Evolutionary conservation across 768 basidiomycete genomes (phyloP), one percentile per base, ranked within the genome.

Genomic region (Tricholoma hemisulphureum): DNA sequence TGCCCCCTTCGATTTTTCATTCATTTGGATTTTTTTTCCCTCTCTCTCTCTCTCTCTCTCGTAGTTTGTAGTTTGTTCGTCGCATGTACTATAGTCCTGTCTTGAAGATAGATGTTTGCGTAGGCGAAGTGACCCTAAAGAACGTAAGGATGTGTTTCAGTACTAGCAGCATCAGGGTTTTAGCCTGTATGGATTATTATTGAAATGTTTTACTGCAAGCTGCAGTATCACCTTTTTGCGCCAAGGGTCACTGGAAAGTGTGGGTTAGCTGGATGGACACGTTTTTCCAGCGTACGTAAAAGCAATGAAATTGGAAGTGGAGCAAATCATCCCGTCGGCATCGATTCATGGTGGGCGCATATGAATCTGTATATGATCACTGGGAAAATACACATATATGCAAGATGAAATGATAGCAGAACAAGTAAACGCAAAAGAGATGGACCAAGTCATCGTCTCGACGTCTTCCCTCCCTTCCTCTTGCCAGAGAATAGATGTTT

Each of bases 401-500:
- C 35, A 57, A 32, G 31, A 59, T 54, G 49, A 31, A 26, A 66
- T 43, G 61, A 55, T 60, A 58, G 34, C 62, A 61, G 56, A 34
- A 58, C 10, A 54, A 39, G 26, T 37, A 51, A 35, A 51, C 34
- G 58, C 43, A 43, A 16, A 51, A 18, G 50, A 52, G 55, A 60
- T 13, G 32, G 37, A 24, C 20, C 24, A 61, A n/a, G n/a, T 81
- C 73, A 91, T 70, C 89, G 79, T 70, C 92, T 83, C 69, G 83
- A 78, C 46, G 91, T 93, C 77, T 93, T 94, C 65, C 92, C 92
- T 23, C 74, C 83, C 69, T 91, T 89, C 63, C 92, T 85, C 73
- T 95, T 93, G 24, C 93, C 93, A 57, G 91, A 73, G 67, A 87
- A 94, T 57, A 95, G 73, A 77, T 93, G 91, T 70, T 91, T 93